phyloP scores from a whole-genome alignment of 352 stramenopile genomes.

The Phytophthora idaei region DNA sequence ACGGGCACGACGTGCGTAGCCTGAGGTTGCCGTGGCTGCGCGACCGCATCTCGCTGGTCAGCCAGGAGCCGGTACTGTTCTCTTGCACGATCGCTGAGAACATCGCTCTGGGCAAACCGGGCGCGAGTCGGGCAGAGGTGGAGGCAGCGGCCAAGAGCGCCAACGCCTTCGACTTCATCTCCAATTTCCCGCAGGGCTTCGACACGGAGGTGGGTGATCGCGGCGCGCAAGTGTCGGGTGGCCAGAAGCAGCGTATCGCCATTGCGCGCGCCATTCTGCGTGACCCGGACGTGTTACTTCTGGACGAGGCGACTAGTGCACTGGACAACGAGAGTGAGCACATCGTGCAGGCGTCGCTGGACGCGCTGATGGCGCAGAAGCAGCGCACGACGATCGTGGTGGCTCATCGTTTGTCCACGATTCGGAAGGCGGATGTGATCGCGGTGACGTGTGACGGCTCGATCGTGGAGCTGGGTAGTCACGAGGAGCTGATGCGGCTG shows the following conservation, averaged over 20 bases:
- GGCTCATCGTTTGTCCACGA: neutral
- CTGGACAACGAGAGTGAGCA: slow-evolving; percentile 44
- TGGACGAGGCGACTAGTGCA: slow-evolving; percentile 43
- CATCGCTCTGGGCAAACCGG: slow-evolving; percentile 40
- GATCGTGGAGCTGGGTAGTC: neutral
- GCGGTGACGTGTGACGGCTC: neutral
- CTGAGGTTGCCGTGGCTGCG: slow-evolving; percentile 42
- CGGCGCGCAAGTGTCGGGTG: slow-evolving; percentile 40
- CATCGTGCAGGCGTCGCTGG: slow-evolving; percentile 43
- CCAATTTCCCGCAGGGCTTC: slow-evolving; percentile 36
- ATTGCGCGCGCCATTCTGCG: slow-evolving; percentile 41
- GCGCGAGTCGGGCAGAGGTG: slow-evolving; percentile 38
- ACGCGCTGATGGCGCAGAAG: slow-evolving; percentile 4
- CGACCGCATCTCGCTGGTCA: slow-evolving; percentile 40
- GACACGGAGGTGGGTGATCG: slow-evolving; percentile 43
- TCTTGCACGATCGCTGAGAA: slow-evolving; percentile 43
- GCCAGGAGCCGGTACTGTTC: slow-evolving; percentile 43
- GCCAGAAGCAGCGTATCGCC: slow-evolving; percentile 45
- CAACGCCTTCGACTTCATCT: slow-evolving; percentile 47
- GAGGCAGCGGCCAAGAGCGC: slow-evolving; percentile 38
- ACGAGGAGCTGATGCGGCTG: neutral
- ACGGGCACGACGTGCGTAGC: slow-evolving; percentile 36
- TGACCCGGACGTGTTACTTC: slow-evolving; percentile 36
- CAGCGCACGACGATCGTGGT: neutral
- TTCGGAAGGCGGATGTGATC: neutral